Conservation (phyloP, 306 rosid species). For the Trifolium dubium region DNA sequence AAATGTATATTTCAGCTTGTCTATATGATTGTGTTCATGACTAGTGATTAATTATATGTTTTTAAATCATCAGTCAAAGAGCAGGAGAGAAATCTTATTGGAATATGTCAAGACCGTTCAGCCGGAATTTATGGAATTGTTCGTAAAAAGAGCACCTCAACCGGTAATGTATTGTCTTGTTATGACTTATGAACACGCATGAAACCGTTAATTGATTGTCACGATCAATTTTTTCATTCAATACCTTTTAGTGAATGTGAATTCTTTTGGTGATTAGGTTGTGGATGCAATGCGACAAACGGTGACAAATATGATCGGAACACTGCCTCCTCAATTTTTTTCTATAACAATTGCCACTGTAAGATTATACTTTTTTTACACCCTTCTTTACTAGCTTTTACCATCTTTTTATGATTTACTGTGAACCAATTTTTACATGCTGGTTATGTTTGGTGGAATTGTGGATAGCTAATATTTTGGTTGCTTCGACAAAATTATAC, state of each 20-base stretch:
- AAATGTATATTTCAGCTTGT: neutral
- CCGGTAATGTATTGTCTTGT: conserved; percentile 56
- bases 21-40: conserved; percentile 35
- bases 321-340: conserved; percentile 94
- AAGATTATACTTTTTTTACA: conserved; percentile 33
- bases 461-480: conserved; percentile 16
- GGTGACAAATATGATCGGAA: conserved; percentile 97
- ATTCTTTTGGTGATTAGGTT: conserved; percentile 57
- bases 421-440: conserved; percentile 20
- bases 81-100: conserved; percentile 88
- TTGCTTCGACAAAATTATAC: conserved; percentile 2
- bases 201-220: conserved; percentile 8
- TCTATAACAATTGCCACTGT: conserved; percentile 85
- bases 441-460: conserved; percentile 23
- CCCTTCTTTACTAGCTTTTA: conserved; percentile 10
- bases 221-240: conserved; percentile 12
- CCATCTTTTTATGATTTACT: conserved; percentile 3
- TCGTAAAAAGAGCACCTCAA: conserved; percentile 92
- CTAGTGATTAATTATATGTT: conserved; percentile 14
- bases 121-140: conserved; percentile 98
- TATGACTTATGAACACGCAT: neutral
- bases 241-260: conserved; percentile 5
- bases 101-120: conserved; percentile 94
- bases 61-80: conserved; percentile 67
- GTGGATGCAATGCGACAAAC: conserved; percentile 99